Conservation (phyloP, 2,329 filamentous ascomycete species). For the Beauveria bassiana region DNA sequence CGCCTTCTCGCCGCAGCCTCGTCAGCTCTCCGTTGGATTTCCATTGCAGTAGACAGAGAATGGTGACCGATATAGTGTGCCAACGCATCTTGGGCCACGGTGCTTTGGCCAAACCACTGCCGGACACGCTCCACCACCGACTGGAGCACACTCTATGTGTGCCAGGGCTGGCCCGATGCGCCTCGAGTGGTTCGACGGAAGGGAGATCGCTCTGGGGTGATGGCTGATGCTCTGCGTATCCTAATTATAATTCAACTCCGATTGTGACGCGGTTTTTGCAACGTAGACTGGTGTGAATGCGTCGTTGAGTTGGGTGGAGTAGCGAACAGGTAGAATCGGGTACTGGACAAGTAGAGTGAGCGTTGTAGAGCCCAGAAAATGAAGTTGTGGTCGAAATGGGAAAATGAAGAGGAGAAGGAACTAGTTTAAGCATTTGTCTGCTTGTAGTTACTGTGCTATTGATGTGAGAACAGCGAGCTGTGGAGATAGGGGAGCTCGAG, state of each 20-base stretch:
- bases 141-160: not conserved
- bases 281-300: not conserved
- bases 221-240: not conserved
- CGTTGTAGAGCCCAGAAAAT: not conserved
- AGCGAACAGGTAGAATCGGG: not conserved
- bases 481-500: not conserved
- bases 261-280: not conserved
- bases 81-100: not conserved
- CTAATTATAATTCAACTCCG: not conserved
- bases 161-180: not conserved
- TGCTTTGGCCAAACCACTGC: not conserved
- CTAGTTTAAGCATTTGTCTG: not conserved
- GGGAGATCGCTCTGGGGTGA: too few relatives aligned
- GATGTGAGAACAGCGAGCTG: not conserved
- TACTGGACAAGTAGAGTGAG: not conserved
- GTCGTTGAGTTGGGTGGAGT: not conserved
- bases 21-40: constrained; percentile 12
- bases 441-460: not conserved
- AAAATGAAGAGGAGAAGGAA: not conserved
- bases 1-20: constrained; percentile 23
- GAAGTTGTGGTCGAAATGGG: not conserved
- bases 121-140: not conserved
- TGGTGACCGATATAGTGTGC: not conserved
- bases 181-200: too few relatives aligned
- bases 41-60: not conserved